These are phyloP conservation scores for Fusarium sp. DNA, from an alignment of 2,329 filamentous ascomycete species.

Conservation along the genomic window DNA sequence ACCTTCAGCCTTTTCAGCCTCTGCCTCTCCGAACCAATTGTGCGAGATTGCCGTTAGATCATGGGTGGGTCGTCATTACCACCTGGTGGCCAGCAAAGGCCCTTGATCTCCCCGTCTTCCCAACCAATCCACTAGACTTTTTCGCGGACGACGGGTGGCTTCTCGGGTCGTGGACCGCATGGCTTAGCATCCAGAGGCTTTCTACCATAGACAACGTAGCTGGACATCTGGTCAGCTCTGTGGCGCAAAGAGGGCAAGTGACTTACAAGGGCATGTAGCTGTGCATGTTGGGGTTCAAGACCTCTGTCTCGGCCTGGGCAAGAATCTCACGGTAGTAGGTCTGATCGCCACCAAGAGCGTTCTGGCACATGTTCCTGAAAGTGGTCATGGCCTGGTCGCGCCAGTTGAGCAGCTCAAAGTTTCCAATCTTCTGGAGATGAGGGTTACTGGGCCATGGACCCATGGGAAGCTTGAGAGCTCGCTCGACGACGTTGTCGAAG, in stretches of 20 bases:
- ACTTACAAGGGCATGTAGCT: constrained; percentile 43
- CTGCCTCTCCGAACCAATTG: neutral
- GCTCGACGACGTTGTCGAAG: constrained; percentile 48
- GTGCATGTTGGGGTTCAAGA: constrained; percentile 38
- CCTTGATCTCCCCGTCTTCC: neutral
- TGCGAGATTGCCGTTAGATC: neutral
- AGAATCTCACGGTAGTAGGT: constrained; percentile 37
- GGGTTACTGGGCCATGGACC: constrained; percentile 48
- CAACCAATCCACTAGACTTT: neutral
- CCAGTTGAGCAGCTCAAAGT: constrained; percentile 40
- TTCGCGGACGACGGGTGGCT: neutral
- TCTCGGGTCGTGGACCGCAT: neutral
- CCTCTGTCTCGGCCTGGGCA: constrained; percentile 34
- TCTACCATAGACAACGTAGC: constrained; percentile 30
- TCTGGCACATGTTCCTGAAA: constrained; percentile 39
- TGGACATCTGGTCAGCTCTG: neutral
- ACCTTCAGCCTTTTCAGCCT: neutral
- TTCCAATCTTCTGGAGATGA: constrained; percentile 46
- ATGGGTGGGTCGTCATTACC: neutral
- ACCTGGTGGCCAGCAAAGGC: neutral
- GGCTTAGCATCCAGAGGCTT: neutral
- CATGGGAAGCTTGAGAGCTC: constrained; percentile 45
- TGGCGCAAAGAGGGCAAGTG: rapidly evolving
- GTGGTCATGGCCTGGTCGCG: constrained; percentile 38
- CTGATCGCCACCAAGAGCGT: constrained; percentile 39